Base-by-base conservation (phyloP, 176 grass and related monocot genomes). In the Lolium perenne region DNA sequence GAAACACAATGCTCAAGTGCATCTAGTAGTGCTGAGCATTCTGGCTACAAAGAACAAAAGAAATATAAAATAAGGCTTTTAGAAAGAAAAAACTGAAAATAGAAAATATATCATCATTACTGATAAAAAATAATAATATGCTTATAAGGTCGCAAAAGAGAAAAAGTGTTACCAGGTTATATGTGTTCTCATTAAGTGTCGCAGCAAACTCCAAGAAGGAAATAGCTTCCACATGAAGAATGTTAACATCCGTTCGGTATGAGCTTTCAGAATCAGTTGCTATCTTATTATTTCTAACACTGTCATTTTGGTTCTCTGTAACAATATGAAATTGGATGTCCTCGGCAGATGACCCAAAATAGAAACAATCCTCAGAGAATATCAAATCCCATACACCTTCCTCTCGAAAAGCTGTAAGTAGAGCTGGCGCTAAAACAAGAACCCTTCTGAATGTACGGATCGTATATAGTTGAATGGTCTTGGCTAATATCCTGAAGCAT, bases 161-260 rank as follows among this genome's bases (percentile, higher is more conserved):
- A 50, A 76, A 48, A 86, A 50, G 3, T 71, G 49, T 83, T 90
- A 95, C 93, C 93, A 92, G 53, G 64, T 95, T 95, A 88, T 87
- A 82, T 77, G 83, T 89, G 54, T 89, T 92, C 87, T 84, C 88
- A 79, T 85, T 85, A 54, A 92, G 87, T 82, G 86, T 90, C 32
- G 91, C 93, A 69, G 93, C 89, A 79, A 93, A 92, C 84, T 95
- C 93, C 91, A 95, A 91, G 79, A 95, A 95, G 40, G 93, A 95
- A 87, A 95, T 95, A 64, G 91, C 93, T 83, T 95, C 91, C 81
- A 89, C 58, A 78, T 95, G 93, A 84, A 95, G 83, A 74, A 84
- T 88, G 38, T 92, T 94, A 71, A 93, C 88, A 74, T 93, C 79
- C 35, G 50, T 64, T 68, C 74, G 56, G 76, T 87, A 90, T 84